A percentile compares a stretch with the other conserved stretches of the same genome.
These are phyloP conservation scores for Nemania serpens DNA, from an alignment of 2,329 filamentous ascomycete species.

Conservation along the genomic window DNA sequence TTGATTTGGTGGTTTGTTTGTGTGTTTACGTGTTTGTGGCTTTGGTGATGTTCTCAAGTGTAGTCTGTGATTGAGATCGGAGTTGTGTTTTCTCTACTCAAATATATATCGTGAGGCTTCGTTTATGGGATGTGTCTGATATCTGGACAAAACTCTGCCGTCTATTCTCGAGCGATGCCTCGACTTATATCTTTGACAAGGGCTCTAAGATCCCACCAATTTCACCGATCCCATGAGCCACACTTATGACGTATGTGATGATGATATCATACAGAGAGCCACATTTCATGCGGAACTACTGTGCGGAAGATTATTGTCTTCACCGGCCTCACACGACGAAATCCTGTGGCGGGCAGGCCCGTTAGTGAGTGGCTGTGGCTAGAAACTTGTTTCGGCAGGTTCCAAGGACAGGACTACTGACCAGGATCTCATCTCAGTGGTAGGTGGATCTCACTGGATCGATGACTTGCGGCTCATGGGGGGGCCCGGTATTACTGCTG, in stretches of 20 bases:
- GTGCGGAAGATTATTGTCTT: slow-evolving; percentile 14
- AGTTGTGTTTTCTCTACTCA: slow-evolving; percentile 1
- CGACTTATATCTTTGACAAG: slow-evolving; percentile 26
- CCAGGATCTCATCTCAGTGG: background rate
- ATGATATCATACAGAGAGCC: slow-evolving; percentile 30
- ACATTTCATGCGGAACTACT: slow-evolving; percentile 4
- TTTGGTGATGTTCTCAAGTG: background rate
- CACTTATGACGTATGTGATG: slow-evolving; percentile 25
- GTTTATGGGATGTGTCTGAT: background rate
- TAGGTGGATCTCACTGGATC: slow-evolving; percentile 14
- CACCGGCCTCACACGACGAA: slow-evolving; percentile 9
- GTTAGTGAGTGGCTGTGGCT: slow-evolving; percentile 33
- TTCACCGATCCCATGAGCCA: slow-evolving; percentile 20
- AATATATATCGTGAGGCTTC: too few relatives aligned
- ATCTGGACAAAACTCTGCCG: background rate
- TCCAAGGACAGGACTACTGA: too few relatives aligned
- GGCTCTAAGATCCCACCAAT: slow-evolving; percentile 8
- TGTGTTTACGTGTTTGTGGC: slow-evolving; percentile 17
- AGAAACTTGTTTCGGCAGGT: slow-evolving; percentile 37
- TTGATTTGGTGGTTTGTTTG: slow-evolving; percentile 18
- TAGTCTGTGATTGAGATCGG: background rate
- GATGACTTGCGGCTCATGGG: slow-evolving; percentile 17
- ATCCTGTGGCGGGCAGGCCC: slow-evolving; percentile 27
- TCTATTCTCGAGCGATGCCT: slow-evolving; percentile 7
- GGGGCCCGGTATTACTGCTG: background rate